These are phyloP conservation scores for Cryptosporidium tyzzeri DNA, from an alignment of 169 alveolate species.

Conservation along the genomic window DNA sequence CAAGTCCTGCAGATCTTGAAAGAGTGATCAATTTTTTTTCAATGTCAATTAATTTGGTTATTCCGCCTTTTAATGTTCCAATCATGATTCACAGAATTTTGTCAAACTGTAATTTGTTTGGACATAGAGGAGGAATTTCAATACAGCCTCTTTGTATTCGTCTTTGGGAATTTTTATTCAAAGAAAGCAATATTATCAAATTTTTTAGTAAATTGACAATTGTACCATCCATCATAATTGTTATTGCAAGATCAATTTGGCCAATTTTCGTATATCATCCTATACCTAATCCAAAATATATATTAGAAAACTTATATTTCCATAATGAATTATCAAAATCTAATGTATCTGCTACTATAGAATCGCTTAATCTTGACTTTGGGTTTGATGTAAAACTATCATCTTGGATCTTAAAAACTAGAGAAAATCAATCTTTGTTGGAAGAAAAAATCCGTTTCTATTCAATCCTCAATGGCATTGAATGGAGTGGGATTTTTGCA, in stretches of 20 bases:
- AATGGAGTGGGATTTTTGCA: constrained; percentile 71
- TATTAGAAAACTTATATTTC: background rate
- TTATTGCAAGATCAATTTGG: constrained; percentile 62
- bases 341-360: background rate
- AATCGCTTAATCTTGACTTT: background rate
- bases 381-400: background rate
- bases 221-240: constrained; percentile 38
- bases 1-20: constrained; percentile 45
- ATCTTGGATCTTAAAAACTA: constrained; percentile 7
- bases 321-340: background rate
- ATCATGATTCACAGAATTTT: constrained; percentile 46
- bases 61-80: constrained; percentile 58
- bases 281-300: constrained; percentile 4
- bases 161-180: constrained; percentile 47
- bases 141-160: constrained; percentile 61
- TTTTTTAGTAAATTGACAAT: constrained; percentile 5
- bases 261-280: constrained; percentile 71
- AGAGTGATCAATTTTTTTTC: constrained; percentile 17
- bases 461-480: constrained; percentile 43
- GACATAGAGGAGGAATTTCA: constrained; percentile 53
- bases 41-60: background rate
- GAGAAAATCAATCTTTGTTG: background rate
- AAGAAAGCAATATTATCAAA: background rate
- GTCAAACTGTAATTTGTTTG: constrained; percentile 15
- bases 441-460: background rate